Conservation (phyloP, 1,284 basidiomycete species). For the Butyriboletus appendiculatus region DNA sequence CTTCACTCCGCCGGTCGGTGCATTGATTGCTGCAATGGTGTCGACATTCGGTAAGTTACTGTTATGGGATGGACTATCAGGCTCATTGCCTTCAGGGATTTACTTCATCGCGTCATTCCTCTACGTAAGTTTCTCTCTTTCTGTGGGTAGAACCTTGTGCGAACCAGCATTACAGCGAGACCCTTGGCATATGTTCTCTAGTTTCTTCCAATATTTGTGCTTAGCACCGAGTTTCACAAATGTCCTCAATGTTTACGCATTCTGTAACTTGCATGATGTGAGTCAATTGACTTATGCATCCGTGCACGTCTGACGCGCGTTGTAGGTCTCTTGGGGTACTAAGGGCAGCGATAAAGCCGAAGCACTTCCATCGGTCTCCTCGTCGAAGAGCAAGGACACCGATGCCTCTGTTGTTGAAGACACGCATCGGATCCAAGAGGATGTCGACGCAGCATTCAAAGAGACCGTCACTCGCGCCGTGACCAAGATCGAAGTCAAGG, state of each 20-base stretch:
- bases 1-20: conserved; percentile 76
- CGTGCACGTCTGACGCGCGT: conserved; percentile 7
- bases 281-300: conserved; percentile 20
- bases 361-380: conserved; percentile 88
- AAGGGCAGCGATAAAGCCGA: conserved; percentile 97
- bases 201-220: conserved; percentile 90
- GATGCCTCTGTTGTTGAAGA: conserved; percentile 83
- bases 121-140: conserved; percentile 61
- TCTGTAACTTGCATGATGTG: conserved; percentile 93
- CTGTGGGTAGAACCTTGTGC: background rate
- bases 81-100: conserved; percentile 50
- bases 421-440: conserved; percentile 77
- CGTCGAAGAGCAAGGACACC: conserved; percentile 76
- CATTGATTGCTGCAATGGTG: conserved; percentile 84
- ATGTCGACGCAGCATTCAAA: conserved; percentile 93
- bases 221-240: conserved; percentile 93
- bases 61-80: background rate
- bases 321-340: conserved; percentile 87
- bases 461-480: conserved; percentile 92
- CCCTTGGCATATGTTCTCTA: conserved; percentile 99
- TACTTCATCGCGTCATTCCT: conserved; percentile 86
- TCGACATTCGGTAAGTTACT: conserved; percentile 74
- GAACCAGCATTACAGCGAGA: conserved; percentile 62
- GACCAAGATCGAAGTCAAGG: conserved; percentile 74
- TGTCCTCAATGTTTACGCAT: conserved; percentile 94